Evolutionary conservation across 352 stramenopile genomes (phyloP).

Genomic region (Peronospora belbahrii): DNA sequence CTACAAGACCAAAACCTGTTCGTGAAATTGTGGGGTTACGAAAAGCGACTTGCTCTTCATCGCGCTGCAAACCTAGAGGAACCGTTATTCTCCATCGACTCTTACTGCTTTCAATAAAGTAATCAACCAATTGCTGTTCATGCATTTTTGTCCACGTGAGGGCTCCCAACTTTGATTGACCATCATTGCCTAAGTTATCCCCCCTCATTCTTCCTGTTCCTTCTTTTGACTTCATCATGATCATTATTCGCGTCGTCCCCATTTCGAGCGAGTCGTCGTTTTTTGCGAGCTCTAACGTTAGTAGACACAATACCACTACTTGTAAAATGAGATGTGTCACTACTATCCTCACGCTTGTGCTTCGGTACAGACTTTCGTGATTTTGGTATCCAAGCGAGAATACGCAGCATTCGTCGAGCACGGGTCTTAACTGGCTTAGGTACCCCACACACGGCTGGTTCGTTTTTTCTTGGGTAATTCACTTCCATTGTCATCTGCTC

Average conservation of each 20-base stretch:
- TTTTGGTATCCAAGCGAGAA: slow-evolving; percentile 66
- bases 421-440: slow-evolving; percentile 56
- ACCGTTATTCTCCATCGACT: slow-evolving; percentile 55
- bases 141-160: slow-evolving; percentile 50
- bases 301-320: slow-evolving; percentile 67
- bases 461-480: slow-evolving; percentile 39
- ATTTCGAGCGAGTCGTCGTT: slow-evolving; percentile 16
- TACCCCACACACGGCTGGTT: slow-evolving; percentile 45
- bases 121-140: slow-evolving; percentile 49
- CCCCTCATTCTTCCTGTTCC: slow-evolving; percentile 13
- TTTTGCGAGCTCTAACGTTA: slow-evolving; percentile 29
- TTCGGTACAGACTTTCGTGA: slow-evolving; percentile 39
- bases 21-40: slow-evolving; percentile 53
- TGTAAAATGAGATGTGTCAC: slow-evolving; percentile 12
- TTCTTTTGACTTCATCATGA: slow-evolving; percentile 5
- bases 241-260: background rate
- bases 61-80: slow-evolving; percentile 50
- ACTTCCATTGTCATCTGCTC: slow-evolving; percentile 81
- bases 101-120: slow-evolving; percentile 63
- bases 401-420: slow-evolving; percentile 55
- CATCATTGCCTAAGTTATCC: slow-evolving; percentile 6
- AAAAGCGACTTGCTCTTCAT: slow-evolving; percentile 50
- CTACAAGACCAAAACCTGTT: slow-evolving; percentile 51
- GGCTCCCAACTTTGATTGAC: slow-evolving; percentile 5
- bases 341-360: slow-evolving; percentile 13